Evolutionary conservation across 495 filamentous ascomycete species (phyloP).

Genomic region (Podospora sp.): DNA sequence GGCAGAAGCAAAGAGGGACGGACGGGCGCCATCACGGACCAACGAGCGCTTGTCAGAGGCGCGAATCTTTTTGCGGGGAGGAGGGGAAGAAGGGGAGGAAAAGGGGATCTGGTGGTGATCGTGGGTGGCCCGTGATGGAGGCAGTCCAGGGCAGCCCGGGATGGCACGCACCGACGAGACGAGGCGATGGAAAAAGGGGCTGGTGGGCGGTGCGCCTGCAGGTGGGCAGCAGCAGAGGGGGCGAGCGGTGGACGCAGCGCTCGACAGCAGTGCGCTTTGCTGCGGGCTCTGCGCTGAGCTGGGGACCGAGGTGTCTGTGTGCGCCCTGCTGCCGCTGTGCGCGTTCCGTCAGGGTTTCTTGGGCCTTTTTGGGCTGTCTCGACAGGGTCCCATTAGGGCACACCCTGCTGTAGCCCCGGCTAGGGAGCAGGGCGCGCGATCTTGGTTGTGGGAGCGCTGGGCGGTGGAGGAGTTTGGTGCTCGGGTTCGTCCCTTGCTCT

Average conservation of each 20-base stretch:
- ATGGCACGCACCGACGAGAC: neutral
- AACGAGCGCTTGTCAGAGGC: neutral
- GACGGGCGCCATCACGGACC: constrained; percentile 1
- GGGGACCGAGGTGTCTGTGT: neutral
- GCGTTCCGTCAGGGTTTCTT: neutral
- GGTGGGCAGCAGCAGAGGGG: neutral
- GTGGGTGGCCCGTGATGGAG: neutral
- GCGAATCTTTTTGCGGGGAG: neutral
- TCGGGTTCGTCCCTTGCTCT: neutral
- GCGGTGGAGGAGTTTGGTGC: neutral
- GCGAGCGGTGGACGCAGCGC: neutral
- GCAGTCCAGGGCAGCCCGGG: constrained; percentile 2
- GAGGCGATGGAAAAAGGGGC: neutral
- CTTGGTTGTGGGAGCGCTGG: neutral
- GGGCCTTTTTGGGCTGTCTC: neutral
- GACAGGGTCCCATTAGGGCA: neutral
- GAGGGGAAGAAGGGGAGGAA: neutral
- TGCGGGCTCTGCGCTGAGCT: neutral
- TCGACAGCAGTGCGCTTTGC: too few relatives aligned
- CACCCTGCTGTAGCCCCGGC: neutral
- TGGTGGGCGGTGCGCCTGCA: neutral
- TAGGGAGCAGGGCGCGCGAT: neutral
- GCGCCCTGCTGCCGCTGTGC: neutral
- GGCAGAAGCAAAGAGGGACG: neutral
- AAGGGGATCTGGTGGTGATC: neutral